Evolutionary conservation across 441 rosid genomes (phyloP), one percentile per base, ranked within the genome.

Genomic region (Populus hybrid): DNA sequence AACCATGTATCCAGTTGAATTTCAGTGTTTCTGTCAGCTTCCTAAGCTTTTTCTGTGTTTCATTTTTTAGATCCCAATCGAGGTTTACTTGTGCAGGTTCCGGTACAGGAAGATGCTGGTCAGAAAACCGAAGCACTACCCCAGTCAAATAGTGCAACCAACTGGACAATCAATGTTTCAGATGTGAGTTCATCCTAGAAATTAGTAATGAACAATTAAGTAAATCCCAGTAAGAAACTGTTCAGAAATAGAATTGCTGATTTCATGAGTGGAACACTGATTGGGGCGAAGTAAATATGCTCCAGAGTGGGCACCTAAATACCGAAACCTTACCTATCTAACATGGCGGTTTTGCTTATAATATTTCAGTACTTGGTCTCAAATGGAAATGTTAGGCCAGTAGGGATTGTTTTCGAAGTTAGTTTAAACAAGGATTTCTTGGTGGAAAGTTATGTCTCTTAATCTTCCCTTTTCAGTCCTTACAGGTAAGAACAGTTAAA

Each of bases 401-500:
- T 12, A 46, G 20, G 6, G 57, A 14, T 14, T 14, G 57, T 14
- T 14, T 5, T 1, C 57, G 5, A 46, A 46, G 5, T 46, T 46
- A 14, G 57, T 46, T 14, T 46, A 46, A 46, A 46, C 18, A 4
- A 46, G 2, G 20, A 46, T 46, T 40, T 46, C 57, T 46, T 46
- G 57, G 5, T 14, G 53, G 18, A 46, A 46, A 65, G 14, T 3
- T 65, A 12, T 65, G 69, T 6, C 23, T 10, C 69, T 10, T 8
- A 7, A 57, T 73, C 11, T 24, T 57, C 35, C 61, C 5, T 69
- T 59, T 46, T 34, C 14, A 16, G 70, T 77, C 72, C 50, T 50
- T 81, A 69, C 85, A 93, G 97, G 81, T 86, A 73, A 89, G 70
- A 79, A 91, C 97, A 70, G 83, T 93, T 10, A 85, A 87, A 87